phyloP scores from a whole-genome alignment of 176 grass and related monocot species.

The Oryza brachyantha region DNA sequence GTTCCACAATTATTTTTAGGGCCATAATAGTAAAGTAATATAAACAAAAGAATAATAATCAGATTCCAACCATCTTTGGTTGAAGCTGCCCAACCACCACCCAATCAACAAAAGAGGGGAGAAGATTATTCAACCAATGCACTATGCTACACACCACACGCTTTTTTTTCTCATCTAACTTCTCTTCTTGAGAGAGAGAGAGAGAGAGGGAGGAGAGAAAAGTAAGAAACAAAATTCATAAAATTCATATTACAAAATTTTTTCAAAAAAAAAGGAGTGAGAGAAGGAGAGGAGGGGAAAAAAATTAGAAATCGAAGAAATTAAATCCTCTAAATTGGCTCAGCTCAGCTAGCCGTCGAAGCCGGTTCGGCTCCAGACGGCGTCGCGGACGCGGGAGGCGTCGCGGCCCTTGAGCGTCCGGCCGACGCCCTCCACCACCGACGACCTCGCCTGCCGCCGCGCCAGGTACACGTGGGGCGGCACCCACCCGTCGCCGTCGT shows the following conservation, averaged over 20 bases:
- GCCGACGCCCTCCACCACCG: constrained; percentile 78
- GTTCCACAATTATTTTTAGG: neutral
- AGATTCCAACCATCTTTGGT: constrained; percentile 33
- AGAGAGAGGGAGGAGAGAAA: too few relatives aligned
- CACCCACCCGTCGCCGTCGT: constrained; percentile 32
- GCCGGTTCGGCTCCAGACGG: constrained; percentile 88
- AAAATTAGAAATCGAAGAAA: neutral
- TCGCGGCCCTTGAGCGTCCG: constrained; percentile 92
- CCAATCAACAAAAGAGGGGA: constrained; percentile 2
- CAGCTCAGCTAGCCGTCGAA: constrained; percentile 51
- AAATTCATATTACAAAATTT: constrained; percentile 18
- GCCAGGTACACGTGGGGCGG: constrained; percentile 83
- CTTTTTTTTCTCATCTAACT: neutral
- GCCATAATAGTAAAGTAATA: neutral
- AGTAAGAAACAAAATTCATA: neutral
- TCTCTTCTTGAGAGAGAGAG: too few relatives aligned
- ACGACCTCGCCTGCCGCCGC: constrained; percentile 57
- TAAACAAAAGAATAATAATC: constrained; percentile 1
- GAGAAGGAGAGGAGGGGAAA: neutral
- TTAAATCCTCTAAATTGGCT: neutral
- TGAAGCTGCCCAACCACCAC: constrained; percentile 31
- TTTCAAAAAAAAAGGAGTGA: neutral
- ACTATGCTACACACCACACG: constrained; percentile 11
- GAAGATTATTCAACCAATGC: constrained; percentile 28
- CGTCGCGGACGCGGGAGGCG: constrained; percentile 83